phyloP scores from a whole-genome alignment of 768 basidiomycete genomes.

The Pulveroboletus sp. region DNA sequence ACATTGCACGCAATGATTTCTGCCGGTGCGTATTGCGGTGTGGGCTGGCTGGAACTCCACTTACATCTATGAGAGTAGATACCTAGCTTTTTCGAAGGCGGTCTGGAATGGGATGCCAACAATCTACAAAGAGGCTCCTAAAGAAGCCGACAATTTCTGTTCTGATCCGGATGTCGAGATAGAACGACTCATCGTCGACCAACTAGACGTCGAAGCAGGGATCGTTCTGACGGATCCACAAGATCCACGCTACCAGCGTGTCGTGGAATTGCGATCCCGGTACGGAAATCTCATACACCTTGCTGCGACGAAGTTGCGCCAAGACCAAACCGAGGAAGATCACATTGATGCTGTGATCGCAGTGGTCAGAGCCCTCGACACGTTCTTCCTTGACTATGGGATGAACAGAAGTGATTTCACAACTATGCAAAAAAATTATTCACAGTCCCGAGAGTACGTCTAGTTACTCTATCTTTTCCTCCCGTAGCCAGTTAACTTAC shows the following conservation, averaged over 20 bases:
- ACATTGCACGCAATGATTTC: constrained; percentile 68
- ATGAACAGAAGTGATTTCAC: constrained; percentile 56
- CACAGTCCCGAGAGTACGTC: constrained; percentile 29
- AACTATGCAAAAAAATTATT: constrained; percentile 48
- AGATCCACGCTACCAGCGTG: constrained; percentile 71
- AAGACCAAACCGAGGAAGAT: constrained; percentile 64
- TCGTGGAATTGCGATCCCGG: constrained; percentile 49
- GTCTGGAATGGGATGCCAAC: constrained; percentile 75
- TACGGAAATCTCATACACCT: constrained; percentile 65
- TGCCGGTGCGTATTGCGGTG: constrained; percentile 55
- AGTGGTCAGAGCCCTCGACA: constrained; percentile 69
- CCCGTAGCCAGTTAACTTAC: neutral
- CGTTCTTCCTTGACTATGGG: constrained; percentile 69
- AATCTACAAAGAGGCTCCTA: constrained; percentile 53
- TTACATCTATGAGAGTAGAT: constrained; percentile 35
- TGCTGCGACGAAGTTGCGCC: constrained; percentile 61
- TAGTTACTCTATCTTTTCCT: neutral
- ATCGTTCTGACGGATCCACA: constrained; percentile 67
- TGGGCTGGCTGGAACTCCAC: neutral
- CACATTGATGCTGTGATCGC: constrained; percentile 81
- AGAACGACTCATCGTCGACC: constrained; percentile 62
- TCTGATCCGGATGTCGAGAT: constrained; percentile 60
- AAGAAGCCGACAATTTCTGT: constrained; percentile 54
- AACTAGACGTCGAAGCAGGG: constrained; percentile 66
- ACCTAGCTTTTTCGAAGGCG: constrained; percentile 66